Conservation (phyloP, 1,284 basidiomycete species). For the Pyrrhoderma noxium region DNA sequence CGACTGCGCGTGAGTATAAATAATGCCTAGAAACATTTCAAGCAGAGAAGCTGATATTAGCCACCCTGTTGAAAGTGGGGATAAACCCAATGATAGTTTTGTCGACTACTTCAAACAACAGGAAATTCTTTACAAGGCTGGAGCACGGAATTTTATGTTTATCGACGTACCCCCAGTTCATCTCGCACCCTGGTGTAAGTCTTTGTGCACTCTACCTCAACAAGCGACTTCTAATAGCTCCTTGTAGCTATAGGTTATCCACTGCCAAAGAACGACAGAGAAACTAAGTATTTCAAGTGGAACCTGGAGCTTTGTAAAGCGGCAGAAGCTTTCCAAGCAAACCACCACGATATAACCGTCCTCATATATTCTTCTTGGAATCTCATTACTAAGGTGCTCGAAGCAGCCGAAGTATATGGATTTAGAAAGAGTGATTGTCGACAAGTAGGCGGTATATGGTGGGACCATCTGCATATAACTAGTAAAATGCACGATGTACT, state of each 20-base stretch:
- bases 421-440: conserved; percentile 31
- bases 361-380: conserved; percentile 44
- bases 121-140: conserved; percentile 39
- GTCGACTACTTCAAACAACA: conserved; percentile 36
- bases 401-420: conserved; percentile 36
- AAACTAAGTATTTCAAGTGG: conserved; percentile 32
- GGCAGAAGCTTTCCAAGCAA: conserved; percentile 30
- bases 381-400: conserved; percentile 40
- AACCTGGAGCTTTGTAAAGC: conserved; percentile 33
- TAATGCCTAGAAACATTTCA: too few species aligned
- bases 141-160: conserved; percentile 57
- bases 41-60: too few species aligned
- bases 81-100: conserved; percentile 22
- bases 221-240: background rate
- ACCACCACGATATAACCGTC: conserved; percentile 37
- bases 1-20: conserved; percentile 45
- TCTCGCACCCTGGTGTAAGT: conserved; percentile 37
- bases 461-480: conserved; percentile 44
- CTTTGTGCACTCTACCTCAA: background rate
- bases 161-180: conserved; percentile 56
- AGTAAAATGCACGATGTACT: conserved; percentile 37
- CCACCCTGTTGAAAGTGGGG: background rate
- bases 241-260: background rate
- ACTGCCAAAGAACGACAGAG: conserved; percentile 10
- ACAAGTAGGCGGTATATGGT: conserved; percentile 39